phyloP scores from a whole-genome alignment of 2,329 filamentous ascomycete genomes.

The Dactylellina sp. region DNA sequence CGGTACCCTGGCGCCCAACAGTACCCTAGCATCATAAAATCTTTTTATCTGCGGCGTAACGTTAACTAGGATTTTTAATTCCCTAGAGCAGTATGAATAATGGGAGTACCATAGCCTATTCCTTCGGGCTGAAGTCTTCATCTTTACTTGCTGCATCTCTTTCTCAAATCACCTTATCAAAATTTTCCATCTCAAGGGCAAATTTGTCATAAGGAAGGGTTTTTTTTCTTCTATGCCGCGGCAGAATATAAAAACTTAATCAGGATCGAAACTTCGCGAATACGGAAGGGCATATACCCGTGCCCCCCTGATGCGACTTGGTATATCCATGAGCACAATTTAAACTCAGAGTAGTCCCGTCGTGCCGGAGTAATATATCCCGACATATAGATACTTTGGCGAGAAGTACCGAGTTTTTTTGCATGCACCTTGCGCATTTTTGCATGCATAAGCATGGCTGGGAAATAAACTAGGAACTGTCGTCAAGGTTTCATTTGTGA shows the following conservation, averaged over 20 bases:
- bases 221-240: too few species aligned
- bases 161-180: not conserved
- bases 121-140: not conserved
- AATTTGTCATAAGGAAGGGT: too few species aligned
- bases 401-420: constrained; percentile 38
- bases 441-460: constrained; percentile 2
- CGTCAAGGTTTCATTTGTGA: not conserved
- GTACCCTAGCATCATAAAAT: not conserved
- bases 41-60: constrained; percentile 17
- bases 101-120: constrained; percentile 15
- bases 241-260: too few species aligned
- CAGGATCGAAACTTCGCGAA: too few species aligned
- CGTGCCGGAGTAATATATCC: constrained; percentile 31
- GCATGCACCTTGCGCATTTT: constrained; percentile 9
- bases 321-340: too few species aligned
- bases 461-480: not conserved
- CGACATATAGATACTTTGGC: constrained; percentile 41
- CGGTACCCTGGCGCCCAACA: constrained; percentile 1
- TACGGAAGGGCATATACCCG: too few species aligned
- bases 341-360: constrained; percentile 1
- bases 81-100: not conserved
- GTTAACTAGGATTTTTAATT: constrained; percentile 16
- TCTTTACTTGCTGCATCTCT: not conserved
- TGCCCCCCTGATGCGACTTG: too few species aligned
- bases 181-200: too few species aligned